Percentiles rank a stretch among this genome's conserved stretches.
Conservation (phyloP, 139 green algal genomes). For the Desmodesmus armatus region DNA sequence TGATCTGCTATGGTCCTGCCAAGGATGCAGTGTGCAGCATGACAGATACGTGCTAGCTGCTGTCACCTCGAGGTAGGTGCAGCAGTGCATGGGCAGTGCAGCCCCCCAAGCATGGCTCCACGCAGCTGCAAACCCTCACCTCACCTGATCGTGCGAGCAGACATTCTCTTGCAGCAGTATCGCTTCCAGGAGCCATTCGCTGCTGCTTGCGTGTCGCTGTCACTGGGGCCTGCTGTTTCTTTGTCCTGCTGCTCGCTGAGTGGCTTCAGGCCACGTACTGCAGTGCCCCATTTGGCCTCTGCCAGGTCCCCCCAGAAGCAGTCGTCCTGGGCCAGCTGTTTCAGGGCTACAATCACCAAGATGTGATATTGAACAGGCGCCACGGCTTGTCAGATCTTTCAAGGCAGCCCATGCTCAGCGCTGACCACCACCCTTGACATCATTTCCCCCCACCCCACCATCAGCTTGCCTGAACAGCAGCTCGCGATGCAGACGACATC, state of each 20-base stretch:
- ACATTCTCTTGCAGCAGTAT: neutral
- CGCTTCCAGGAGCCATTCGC: neutral
- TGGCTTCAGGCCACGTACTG: neutral
- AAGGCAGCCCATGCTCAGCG: neutral
- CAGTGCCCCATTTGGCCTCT: constrained; percentile 24
- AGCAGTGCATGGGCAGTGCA: neutral
- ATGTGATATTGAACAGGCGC: neutral
- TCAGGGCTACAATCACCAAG: constrained; percentile 2
- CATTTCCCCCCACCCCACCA: neutral
- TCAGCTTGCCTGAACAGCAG: neutral
- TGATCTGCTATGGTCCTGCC: neutral
- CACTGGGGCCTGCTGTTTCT: neutral
- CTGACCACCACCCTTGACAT: neutral
- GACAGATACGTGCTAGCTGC: neutral
- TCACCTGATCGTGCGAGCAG: neutral
- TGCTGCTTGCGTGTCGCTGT: neutral
- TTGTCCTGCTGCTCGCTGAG: no score
- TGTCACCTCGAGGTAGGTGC: neutral
- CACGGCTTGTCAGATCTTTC: neutral
- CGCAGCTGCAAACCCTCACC: neutral
- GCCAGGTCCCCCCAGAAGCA: constrained; percentile 34
- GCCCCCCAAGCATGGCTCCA: neutral
- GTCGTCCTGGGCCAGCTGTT: neutral
- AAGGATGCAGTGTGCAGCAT: no score
- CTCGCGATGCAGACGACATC: constrained; percentile 11